Percentiles rank a stretch among this genome's conserved stretches.
phyloP scores from a whole-genome alignment of 306 rosid species.

The Luffa acutangula region DNA sequence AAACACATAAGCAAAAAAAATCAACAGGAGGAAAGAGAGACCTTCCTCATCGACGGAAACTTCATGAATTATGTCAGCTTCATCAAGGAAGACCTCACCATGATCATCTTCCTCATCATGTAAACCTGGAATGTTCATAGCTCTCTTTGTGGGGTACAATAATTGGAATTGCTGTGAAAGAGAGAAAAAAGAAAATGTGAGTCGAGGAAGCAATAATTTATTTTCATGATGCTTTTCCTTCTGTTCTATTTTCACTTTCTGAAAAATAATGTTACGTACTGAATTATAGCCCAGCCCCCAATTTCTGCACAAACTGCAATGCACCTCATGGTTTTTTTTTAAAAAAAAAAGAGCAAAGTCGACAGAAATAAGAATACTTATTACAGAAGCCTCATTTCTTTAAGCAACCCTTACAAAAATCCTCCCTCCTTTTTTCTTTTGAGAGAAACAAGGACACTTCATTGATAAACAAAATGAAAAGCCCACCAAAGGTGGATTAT shows the following conservation, averaged over 20 bases:
- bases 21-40: neutral
- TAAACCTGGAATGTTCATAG: slow-evolving; percentile 18
- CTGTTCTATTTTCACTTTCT: neutral
- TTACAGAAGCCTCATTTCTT: neutral
- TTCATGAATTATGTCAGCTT: slow-evolving; percentile 32
- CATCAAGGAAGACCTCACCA: slow-evolving; percentile 36
- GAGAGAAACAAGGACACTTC: no score
- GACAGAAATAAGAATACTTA: neutral
- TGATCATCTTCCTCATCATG: slow-evolving; percentile 32
- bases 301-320: neutral
- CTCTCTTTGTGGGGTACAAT: neutral
- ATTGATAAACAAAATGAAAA: no score
- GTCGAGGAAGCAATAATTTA: neutral
- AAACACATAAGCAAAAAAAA: neutral
- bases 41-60: slow-evolving; percentile 35
- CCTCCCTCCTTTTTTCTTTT: neutral
- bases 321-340: neutral
- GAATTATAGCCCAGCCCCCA: neutral
- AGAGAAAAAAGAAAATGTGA: neutral
- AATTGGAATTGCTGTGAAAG: neutral
- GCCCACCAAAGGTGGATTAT: no score
- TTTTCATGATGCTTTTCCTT: neutral
- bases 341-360: no score
- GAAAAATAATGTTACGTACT: neutral
- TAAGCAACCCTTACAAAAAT: neutral